phyloP scores from a whole-genome alignment of 2,329 filamentous ascomycete genomes.

The Helicocarpus griseus region DNA sequence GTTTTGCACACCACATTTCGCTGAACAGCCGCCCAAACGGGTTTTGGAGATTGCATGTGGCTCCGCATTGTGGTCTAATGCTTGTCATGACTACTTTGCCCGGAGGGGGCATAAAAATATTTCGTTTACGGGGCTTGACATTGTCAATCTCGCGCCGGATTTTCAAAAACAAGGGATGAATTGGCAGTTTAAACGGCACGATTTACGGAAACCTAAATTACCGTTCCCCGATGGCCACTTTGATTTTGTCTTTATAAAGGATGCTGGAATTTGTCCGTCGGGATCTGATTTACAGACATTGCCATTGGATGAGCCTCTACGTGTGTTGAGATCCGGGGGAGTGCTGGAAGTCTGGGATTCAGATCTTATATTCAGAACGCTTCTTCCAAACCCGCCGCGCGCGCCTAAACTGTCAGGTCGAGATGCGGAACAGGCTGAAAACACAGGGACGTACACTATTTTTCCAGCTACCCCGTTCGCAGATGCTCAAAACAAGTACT shows the following conservation, averaged over 20 bases:
- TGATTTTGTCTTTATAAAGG: slow-evolving; percentile 82
- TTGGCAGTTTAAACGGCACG: slow-evolving; percentile 83
- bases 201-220: slow-evolving; percentile 63
- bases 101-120: slow-evolving; percentile 59
- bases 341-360: slow-evolving; percentile 83
- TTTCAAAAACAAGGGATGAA: slow-evolving; percentile 64
- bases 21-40: slow-evolving; percentile 58
- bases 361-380: slow-evolving; percentile 72
- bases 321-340: slow-evolving; percentile 67
- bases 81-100: slow-evolving; percentile 72
- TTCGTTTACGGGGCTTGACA: slow-evolving; percentile 72
- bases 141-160: slow-evolving; percentile 61
- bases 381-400: slow-evolving; percentile 65
- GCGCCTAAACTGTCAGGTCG: slow-evolving; percentile 47
- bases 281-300: slow-evolving; percentile 44
- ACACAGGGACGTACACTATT: slow-evolving; percentile 72
- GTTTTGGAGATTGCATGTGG: slow-evolving; percentile 85
- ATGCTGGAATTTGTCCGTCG: slow-evolving; percentile 61
- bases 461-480: slow-evolving; percentile 75
- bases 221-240: slow-evolving; percentile 74
- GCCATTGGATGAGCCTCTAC: slow-evolving; percentile 63
- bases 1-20: slow-evolving; percentile 60
- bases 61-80: slow-evolving; percentile 78
- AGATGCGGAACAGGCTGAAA: slow-evolving; percentile 54
- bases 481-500: slow-evolving; percentile 67